Evolutionary conservation across 495 filamentous ascomycete genomes (phyloP).

Genomic region (Cercophora sp.): DNA sequence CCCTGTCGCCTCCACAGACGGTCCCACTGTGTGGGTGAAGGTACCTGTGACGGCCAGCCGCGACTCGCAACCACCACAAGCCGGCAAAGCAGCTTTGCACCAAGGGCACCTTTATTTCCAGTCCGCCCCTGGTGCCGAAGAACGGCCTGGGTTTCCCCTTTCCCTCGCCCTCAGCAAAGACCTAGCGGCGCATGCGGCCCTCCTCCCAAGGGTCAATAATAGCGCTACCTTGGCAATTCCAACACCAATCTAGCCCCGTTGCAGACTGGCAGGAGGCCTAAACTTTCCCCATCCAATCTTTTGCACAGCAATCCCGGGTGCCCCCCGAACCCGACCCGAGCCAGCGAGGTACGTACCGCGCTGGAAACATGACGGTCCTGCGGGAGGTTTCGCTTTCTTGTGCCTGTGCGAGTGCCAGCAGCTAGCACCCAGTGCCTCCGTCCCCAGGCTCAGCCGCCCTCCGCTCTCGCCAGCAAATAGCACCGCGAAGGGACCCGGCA

Average conservation of each 20-base stretch:
- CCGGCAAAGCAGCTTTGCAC: not conserved
- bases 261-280: slow-evolving; percentile 14
- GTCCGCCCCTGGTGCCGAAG: slow-evolving; percentile 5
- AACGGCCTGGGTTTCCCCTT: slow-evolving; percentile 12
- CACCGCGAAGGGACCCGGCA: not conserved
- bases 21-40: slow-evolving; percentile 3
- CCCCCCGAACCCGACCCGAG: slow-evolving; percentile 16
- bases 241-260: slow-evolving; percentile 16
- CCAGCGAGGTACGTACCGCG: slow-evolving; percentile 10
- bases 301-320: slow-evolving; percentile 8
- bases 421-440: not conserved
- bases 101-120: slow-evolving; percentile 2
- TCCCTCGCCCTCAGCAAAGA: not conserved
- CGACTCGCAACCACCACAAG: not conserved
- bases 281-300: slow-evolving; percentile 19
- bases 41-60: slow-evolving; percentile 4
- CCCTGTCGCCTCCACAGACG: not conserved
- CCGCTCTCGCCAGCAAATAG: slow-evolving; percentile 1
- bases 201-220: slow-evolving; percentile 12
- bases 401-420: not conserved
- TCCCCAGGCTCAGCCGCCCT: slow-evolving; percentile 8
- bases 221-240: slow-evolving; percentile 19
- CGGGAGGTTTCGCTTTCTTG: slow-evolving; percentile 4
- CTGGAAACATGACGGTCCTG: too few relatives aligned
- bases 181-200: not conserved